Percentiles rank a stretch among this genome's conserved stretches.
Evolutionary conservation across 768 basidiomycete species (phyloP).

Genomic region (Lyophyllum atratum): DNA sequence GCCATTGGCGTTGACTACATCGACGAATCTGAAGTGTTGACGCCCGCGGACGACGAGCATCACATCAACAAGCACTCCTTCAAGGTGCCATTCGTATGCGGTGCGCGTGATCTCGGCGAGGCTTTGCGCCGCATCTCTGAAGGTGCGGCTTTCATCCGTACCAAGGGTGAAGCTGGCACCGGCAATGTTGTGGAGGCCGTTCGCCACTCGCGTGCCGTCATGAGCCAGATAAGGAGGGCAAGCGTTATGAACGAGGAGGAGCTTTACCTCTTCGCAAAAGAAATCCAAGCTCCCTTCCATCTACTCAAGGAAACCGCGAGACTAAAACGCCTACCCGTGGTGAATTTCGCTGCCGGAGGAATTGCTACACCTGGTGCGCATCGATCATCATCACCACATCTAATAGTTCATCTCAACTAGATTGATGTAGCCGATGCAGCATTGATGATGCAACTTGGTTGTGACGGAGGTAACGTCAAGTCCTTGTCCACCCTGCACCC

Average conservation of each 20-base stretch:
- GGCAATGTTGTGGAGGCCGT: constrained; percentile 95
- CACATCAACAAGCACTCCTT: constrained; percentile 97
- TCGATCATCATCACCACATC: neutral
- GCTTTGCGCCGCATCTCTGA: constrained; percentile 95
- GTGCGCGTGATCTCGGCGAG: constrained; percentile 93
- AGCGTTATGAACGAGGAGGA: constrained; percentile 93
- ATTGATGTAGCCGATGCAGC: constrained; percentile 81
- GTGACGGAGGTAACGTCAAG: constrained; percentile 79
- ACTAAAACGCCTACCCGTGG: constrained; percentile 89
- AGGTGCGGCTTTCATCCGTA: constrained; percentile 98
- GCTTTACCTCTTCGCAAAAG: constrained; percentile 90
- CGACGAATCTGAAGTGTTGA: constrained; percentile 93
- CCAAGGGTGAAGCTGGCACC: constrained; percentile 91
- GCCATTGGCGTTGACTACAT: constrained; percentile 95
- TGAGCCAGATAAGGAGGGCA: constrained; percentile 81
- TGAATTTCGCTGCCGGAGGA: constrained; percentile 96
- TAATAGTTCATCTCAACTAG: neutral
- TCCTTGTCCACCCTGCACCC: constrained; percentile 4
- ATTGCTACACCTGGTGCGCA: constrained; percentile 83
- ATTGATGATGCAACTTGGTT: constrained; percentile 98
- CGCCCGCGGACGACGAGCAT: constrained; percentile 93
- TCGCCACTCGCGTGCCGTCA: constrained; percentile 84
- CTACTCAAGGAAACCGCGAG: constrained; percentile 95
- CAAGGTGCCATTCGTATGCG: constrained; percentile 96
- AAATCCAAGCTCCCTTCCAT: constrained; percentile 92